Evolutionary conservation across 345 rosid species (phyloP).

Genomic region (Eucalyptus tenuipes): DNA sequence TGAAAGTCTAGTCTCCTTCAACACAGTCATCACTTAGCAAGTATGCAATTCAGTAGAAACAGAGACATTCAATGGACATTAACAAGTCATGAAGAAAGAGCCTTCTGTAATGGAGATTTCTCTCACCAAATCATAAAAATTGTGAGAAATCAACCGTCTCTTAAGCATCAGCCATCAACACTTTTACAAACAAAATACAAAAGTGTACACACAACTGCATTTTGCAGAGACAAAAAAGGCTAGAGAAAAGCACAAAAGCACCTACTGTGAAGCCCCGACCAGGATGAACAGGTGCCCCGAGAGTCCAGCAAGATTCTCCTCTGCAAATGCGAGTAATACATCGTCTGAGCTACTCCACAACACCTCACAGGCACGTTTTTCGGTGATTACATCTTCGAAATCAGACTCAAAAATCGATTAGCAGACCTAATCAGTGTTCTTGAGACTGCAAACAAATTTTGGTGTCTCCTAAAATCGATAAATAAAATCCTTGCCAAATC

Average conservation of each 20-base stretch:
- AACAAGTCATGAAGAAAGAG: not conserved
- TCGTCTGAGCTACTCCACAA: not conserved
- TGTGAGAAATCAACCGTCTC: not conserved
- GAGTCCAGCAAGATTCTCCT: not conserved
- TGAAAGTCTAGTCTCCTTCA: not conserved
- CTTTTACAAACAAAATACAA: not conserved
- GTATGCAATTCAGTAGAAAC: not conserved
- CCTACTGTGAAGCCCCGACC: not conserved
- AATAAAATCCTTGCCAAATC: not conserved
- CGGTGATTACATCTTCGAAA: not conserved
- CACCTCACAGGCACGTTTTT: not conserved
- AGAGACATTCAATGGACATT: not conserved
- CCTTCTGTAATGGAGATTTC: not conserved
- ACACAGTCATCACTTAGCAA: not conserved
- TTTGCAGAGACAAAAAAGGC: not conserved
- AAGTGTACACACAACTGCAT: not conserved
- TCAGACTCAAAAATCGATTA: not conserved
- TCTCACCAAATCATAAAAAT: not conserved
- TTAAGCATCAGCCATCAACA: not conserved
- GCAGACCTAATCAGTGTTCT: constrained; percentile 1
- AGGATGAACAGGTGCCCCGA: not conserved
- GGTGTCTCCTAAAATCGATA: not conserved
- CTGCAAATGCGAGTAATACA: not conserved
- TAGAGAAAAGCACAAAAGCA: not conserved
- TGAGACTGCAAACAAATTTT: not conserved